Conservation (phyloP, 768 basidiomycete species). For the Austroboletus eburneus region DNA sequence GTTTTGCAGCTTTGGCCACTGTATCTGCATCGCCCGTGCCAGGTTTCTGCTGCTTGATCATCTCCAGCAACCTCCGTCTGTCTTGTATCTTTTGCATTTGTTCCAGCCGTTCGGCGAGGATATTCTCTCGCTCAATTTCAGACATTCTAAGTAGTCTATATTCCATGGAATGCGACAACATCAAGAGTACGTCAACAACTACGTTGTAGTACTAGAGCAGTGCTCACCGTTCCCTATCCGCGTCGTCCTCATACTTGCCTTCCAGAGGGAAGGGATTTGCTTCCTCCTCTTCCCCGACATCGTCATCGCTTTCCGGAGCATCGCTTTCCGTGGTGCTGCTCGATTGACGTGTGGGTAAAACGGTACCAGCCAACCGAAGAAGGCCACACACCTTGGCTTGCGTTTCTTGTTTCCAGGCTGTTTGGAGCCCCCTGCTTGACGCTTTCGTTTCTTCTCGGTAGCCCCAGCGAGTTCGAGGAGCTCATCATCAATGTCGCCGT, state of each 20-base stretch:
- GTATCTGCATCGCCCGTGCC: conserved; percentile 49
- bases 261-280: conserved; percentile 83
- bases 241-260: conserved; percentile 84
- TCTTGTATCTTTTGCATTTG: conserved; percentile 75
- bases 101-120: conserved; percentile 75
- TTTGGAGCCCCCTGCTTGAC: conserved; percentile 43
- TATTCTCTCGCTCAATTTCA: conserved; percentile 87
- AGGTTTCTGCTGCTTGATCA: conserved; percentile 64
- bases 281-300: conserved; percentile 47
- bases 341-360: conserved; percentile 3
- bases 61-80: conserved; percentile 63
- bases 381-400: conserved; percentile 59
- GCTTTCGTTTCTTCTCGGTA: conserved; percentile 61
- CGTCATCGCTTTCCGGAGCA: conserved; percentile 64
- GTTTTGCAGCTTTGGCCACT: conserved; percentile 72
- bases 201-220: conserved; percentile 20
- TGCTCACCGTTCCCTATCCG: conserved; percentile 76
- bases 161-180: conserved; percentile 6
- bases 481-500: conserved; percentile 59
- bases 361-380: neutral
- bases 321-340: conserved; percentile 39
- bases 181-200: conserved; percentile 25
- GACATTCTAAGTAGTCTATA: conserved; percentile 76
- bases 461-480: conserved; percentile 79
- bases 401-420: conserved; percentile 57